phyloP scores from a whole-genome alignment of 352 stramenopile species.

The Phytopythium delawarense region DNA sequence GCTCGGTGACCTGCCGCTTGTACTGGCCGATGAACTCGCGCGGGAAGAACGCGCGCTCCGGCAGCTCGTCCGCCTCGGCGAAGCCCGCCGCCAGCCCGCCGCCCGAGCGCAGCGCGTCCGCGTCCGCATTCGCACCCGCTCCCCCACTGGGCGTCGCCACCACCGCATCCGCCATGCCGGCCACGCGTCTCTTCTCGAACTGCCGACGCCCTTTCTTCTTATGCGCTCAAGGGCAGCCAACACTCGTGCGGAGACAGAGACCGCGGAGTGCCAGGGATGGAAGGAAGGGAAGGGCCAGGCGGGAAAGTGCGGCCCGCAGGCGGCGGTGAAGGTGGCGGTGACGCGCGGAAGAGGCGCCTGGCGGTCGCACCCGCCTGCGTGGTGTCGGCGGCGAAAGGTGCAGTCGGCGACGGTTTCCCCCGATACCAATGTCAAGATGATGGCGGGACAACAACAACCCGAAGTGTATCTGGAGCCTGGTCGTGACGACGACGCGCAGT shows the following conservation, averaged over 20 bases:
- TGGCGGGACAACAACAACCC: background rate
- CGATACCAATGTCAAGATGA: too few species aligned
- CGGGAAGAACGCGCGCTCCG: slow-evolving; percentile 47
- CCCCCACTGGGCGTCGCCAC: background rate
- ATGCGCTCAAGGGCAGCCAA: background rate
- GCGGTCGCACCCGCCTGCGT: too few species aligned
- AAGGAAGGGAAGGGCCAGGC: background rate
- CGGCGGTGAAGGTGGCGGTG: too few species aligned
- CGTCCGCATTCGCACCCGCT: slow-evolving; percentile 7
- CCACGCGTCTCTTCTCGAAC: background rate
- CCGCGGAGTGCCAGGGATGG: background rate
- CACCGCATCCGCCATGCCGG: background rate
- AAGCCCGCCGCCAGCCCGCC: slow-evolving; percentile 9
- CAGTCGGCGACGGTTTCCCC: too few species aligned
- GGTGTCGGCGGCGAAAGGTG: background rate
- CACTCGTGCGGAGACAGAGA: background rate
- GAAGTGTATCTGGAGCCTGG: background rate
- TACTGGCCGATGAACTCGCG: slow-evolving; percentile 53
- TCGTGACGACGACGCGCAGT: background rate
- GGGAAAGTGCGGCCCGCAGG: background rate
- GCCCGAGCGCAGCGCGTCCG: background rate
- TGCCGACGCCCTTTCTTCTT: slow-evolving; percentile 2
- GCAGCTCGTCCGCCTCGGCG: slow-evolving; percentile 31
- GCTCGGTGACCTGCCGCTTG: slow-evolving; percentile 52
- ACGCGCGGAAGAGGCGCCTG: background rate